Base-by-base conservation (phyloP, 345 rosid genomes). In the Triadica sebifera region DNA sequence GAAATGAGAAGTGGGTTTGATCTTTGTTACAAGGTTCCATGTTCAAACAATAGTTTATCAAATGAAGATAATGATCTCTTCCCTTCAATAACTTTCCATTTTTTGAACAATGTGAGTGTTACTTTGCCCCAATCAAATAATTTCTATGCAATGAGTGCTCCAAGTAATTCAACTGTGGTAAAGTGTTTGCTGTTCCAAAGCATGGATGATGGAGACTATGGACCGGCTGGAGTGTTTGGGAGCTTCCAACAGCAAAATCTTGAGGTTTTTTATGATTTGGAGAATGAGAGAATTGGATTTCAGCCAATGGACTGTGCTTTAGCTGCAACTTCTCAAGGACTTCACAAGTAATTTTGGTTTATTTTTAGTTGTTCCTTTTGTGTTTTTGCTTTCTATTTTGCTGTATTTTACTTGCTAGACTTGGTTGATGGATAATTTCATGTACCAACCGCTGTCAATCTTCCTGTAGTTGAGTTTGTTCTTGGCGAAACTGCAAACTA, bases 161-260 rank as follows among this genome's bases (percentile, higher is more conserved):
- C 98, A 12, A 80, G 62, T 9, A 83, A 93, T 70, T 85, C 87
- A 10, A 86, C 81, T 9, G 94, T 83, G 73, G 90, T 88, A 67
- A 89, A 93, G 80, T 90, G 97, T 83, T 63, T 90, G 63, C 67
- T 90, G 83, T 84, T 89, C 67, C 91, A 86, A 66, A 81, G 86
- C 82, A 90, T 90, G 97, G 86, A 88, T 61, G 94, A 86, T 65
- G 90, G 82, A 4, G 85, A 87, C 15, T 80, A 84, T 50, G 98
- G 98, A 66, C 96, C 96, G 0, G 93, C 91, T 2, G 96, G 88
- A 4, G 89, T 91, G 15, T 88, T 89, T 8, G 96, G 96, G 80
- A 91, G 90, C 79, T 93, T 90, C 82, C 98, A 93, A 22, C 98
- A 93, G 63, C 97, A 91, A 61, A 86, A 93, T 76, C 81, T 91